A percentile compares a stretch with the other conserved stretches of the same genome.
Conservation (phyloP, 1,139 yeast species). For the Pichia sp. region DNA sequence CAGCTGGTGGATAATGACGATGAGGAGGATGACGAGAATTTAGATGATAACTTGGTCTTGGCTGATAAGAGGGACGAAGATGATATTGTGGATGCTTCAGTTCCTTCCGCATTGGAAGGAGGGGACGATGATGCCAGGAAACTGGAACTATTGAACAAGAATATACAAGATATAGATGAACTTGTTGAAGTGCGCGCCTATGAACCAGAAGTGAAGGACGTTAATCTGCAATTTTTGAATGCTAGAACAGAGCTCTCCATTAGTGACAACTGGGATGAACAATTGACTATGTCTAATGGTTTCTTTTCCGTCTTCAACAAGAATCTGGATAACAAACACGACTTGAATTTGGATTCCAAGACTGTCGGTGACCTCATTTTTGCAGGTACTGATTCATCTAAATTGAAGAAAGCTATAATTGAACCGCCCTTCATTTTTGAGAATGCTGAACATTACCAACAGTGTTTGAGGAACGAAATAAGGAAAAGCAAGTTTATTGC, state of each 20-base stretch:
- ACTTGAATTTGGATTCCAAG: slow-evolving; percentile 23
- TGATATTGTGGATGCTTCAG: slow-evolving; percentile 8
- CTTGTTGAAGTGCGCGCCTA: slow-evolving; percentile 53
- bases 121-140: not conserved
- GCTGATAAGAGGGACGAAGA: slow-evolving; percentile 8
- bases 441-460: slow-evolving; percentile 7
- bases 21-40: not conserved
- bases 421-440: slow-evolving; percentile 9
- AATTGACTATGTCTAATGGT: slow-evolving; percentile 50
- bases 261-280: slow-evolving; percentile 58
- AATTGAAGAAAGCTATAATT: slow-evolving; percentile 7
- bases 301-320: slow-evolving; percentile 40
- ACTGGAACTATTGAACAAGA: slow-evolving; percentile 1
- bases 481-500: slow-evolving; percentile 2
- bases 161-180: slow-evolving; percentile 22
- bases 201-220: slow-evolving; percentile 49
- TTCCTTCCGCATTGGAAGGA: slow-evolving; percentile 7
- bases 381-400: slow-evolving; percentile 32
- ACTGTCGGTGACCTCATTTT: slow-evolving; percentile 49
- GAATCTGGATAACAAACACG: slow-evolving; percentile 21
- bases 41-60: not conserved
- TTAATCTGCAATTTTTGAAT: slow-evolving; percentile 37
- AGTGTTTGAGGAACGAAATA: slow-evolving; percentile 14
- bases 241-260: slow-evolving; percentile 38
- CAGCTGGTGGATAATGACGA: slow-evolving; percentile 1